Base-by-base conservation (phyloP, 2,329 filamentous ascomycete species). In the Arthrinium puccinioides region DNA sequence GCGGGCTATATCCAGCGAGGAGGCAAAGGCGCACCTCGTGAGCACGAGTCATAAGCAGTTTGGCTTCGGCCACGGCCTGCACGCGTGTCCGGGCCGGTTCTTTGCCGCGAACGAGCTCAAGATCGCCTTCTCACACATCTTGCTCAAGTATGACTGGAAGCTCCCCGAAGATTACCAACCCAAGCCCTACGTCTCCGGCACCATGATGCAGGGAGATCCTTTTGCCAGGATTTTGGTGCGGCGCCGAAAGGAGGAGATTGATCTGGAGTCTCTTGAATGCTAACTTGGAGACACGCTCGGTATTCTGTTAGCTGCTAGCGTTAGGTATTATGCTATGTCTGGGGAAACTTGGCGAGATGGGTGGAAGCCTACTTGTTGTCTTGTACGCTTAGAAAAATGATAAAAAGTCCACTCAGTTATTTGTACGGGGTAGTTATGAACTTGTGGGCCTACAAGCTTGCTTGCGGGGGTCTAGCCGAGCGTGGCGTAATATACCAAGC, bases 21-120 rank as follows among this genome's bases (percentile, higher is more conserved):
- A 46, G 19, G 25, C 44, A 24, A 26, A 43, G n/a, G 45, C 51
- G 19, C 56, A 61, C 37, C 48, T 57, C 19, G 58, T 55, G 6
- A 49, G 51, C 6, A 54, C 56, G 2, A 51, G 42, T 2, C 39
- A 41, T 3, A 51, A 59, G 9, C 50, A 51, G 16, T 32, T 60
- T 13, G 50, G 35, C 14, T 64, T 63, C 38, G 61, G 61, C 2
- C 57, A 57, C 1, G 61, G 61, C 5, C 52, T 55, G 11, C 59
- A 64, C 42, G 61, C 61, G 4, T 64, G 61, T 38, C 63, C 62
- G 0, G 65, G 65, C 1, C 56, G 64, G 1, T 68, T 67, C 57
- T 67, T 68, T 42, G 65, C 65, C 8, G 52, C 54, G 15, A 60
- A 65, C 42, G 62, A 68, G 53, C 63, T 68, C 50, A 69, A 69